phyloP scores from a whole-genome alignment of 2,329 filamentous ascomycete species.

The Fusarium redolens region DNA sequence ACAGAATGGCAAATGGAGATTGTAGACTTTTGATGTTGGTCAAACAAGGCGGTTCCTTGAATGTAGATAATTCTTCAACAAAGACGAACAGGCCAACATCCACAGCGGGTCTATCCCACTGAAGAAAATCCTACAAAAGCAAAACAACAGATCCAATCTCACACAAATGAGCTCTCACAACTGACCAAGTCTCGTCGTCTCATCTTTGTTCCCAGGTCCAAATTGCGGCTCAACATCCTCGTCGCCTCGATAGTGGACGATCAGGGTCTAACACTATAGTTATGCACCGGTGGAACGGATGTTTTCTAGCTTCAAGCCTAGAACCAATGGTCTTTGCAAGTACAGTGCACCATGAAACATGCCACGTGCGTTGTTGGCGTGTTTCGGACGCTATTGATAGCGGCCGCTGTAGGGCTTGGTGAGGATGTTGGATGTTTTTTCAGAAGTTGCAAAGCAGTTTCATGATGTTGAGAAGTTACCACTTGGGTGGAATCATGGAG shows the following conservation, averaged over 20 bases:
- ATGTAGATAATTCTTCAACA: background rate
- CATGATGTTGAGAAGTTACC: background rate
- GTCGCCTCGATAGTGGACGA: background rate
- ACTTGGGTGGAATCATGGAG: background rate
- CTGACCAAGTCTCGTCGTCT: background rate
- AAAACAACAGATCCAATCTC: background rate
- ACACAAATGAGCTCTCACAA: background rate
- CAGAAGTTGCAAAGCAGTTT: background rate
- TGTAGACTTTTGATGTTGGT: background rate
- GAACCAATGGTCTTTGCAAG: background rate
- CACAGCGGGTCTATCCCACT: background rate
- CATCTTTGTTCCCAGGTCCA: background rate
- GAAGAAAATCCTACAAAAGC: background rate
- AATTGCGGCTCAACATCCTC: background rate
- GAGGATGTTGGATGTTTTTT: background rate
- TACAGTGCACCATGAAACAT: background rate
- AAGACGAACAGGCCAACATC: background rate
- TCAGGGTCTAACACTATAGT: background rate
- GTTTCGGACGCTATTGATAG: slow-evolving; percentile 4
- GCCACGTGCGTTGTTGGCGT: background rate
- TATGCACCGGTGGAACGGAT: background rate
- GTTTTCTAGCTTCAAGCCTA: background rate
- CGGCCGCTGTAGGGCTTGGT: background rate
- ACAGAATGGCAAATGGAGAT: background rate
- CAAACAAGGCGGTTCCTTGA: background rate